Conservation (phyloP, 352 stramenopile genomes). For the Globisporangium viniferum region DNA sequence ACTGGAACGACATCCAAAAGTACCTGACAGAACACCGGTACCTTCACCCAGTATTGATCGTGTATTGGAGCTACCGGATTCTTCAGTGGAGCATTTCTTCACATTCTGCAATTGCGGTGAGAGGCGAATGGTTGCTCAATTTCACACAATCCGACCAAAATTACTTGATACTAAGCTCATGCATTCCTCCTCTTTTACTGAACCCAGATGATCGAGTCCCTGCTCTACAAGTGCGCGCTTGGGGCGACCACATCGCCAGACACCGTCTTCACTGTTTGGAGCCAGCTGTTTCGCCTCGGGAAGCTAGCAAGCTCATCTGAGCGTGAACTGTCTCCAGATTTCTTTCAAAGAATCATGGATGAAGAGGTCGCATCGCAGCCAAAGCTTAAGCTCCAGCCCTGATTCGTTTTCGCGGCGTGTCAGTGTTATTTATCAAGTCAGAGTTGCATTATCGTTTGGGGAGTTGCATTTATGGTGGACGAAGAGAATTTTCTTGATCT, state of each 20-base stretch:
- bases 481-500: neutral
- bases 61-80: constrained; percentile 68
- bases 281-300: constrained; percentile 49
- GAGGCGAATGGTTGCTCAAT: neutral
- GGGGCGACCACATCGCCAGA: constrained; percentile 52
- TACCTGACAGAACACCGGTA: constrained; percentile 57
- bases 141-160: neutral
- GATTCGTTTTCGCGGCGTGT: neutral
- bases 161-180: neutral
- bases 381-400: constrained; percentile 39
- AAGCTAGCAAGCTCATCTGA: constrained; percentile 9
- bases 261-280: constrained; percentile 55
- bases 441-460: neutral
- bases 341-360: constrained; percentile 43
- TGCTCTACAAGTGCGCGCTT: constrained; percentile 56
- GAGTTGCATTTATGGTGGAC: neutral
- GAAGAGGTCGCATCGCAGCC: constrained; percentile 47
- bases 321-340: constrained; percentile 14
- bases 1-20: constrained; percentile 81
- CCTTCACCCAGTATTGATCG: constrained; percentile 54
- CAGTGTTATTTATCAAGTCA: constrained; percentile 13
- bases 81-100: constrained; percentile 66
- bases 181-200: constrained; percentile 9
- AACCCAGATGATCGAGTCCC: constrained; percentile 58
- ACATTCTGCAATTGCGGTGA: constrained; percentile 53